A percentile compares a stretch with the other conserved stretches of the same genome.
These are phyloP conservation scores for Suhomyces faveliae DNA, from an alignment of 805 yeast species.

Conservation along the genomic window DNA sequence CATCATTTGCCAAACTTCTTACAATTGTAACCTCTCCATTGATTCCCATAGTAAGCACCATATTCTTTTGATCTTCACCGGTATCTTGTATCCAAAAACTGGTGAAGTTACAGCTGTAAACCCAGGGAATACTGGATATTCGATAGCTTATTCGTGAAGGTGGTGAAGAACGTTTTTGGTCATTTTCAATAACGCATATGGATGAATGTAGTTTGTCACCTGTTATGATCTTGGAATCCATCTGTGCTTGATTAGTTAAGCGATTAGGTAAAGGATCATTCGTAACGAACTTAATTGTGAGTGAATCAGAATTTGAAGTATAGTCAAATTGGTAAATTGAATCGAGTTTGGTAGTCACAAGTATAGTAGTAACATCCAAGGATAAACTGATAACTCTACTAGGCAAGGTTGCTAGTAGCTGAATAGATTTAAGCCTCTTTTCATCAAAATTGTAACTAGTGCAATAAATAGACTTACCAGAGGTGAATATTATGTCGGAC, in stretches of 20 bases:
- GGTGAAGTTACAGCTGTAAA: constrained; percentile 22
- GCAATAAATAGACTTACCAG: constrained; percentile 27
- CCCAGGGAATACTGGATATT: constrained; percentile 34
- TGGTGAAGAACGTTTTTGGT: constrained; percentile 2
- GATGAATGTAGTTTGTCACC: constrained; percentile 39
- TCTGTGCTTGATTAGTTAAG: constrained; percentile 28
- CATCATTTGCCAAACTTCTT: constrained; percentile 13
- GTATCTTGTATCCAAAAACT: constrained; percentile 19
- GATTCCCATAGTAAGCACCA: constrained; percentile 31
- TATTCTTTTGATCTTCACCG: neutral
- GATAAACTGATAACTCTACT: constrained; percentile 30
- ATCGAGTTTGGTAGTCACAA: constrained; percentile 34
- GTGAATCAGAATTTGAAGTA: neutral
- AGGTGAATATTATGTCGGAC: constrained; percentile 32
- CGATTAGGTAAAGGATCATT: constrained; percentile 36
- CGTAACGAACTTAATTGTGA: constrained; percentile 13
- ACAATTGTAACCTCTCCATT: constrained; percentile 35
- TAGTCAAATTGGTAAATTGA: constrained; percentile 32
- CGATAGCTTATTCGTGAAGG: constrained; percentile 10
- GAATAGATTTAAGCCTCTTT: constrained; percentile 30
- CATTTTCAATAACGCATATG: constrained; percentile 23
- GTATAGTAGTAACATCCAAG: constrained; percentile 17
- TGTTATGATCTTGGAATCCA: constrained; percentile 23
- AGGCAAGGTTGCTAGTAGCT: constrained; percentile 23
- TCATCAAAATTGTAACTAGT: constrained; percentile 34